phyloP scores from a whole-genome alignment of 2,329 filamentous ascomycete genomes.

The Fusarium udum region DNA sequence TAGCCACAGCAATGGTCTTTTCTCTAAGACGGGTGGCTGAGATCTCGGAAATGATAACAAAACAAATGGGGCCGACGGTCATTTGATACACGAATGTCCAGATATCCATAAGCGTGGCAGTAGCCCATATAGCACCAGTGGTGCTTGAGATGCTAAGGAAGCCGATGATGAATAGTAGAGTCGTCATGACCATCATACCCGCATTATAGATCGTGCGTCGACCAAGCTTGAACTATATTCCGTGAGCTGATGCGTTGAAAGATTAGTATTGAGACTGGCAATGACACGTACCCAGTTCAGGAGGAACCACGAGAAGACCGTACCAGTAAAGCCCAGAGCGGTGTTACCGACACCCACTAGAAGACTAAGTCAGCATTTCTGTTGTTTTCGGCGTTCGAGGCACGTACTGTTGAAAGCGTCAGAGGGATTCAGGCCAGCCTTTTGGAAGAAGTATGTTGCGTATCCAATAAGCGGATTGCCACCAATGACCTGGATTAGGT shows the following conservation, averaged over 20 bases:
- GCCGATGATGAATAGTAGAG: slow-evolving; percentile 52
- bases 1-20: slow-evolving; percentile 54
- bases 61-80: slow-evolving; percentile 54
- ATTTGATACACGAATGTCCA: slow-evolving; percentile 56
- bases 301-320: slow-evolving; percentile 53
- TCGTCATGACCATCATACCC: slow-evolving; percentile 53
- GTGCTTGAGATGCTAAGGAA: slow-evolving; percentile 42
- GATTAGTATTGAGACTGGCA: fast-evolving
- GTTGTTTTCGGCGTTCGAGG: neutral
- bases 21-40: slow-evolving; percentile 53
- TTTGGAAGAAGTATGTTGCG: slow-evolving; percentile 60
- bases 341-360: slow-evolving; percentile 52
- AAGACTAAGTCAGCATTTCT: neutral
- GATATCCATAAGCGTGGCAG: slow-evolving; percentile 52
- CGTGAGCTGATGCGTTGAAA: neutral
- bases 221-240: slow-evolving; percentile 41
- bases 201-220: slow-evolving; percentile 53
- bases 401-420: slow-evolving; percentile 45
- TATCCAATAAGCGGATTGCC: slow-evolving; percentile 52
- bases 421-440: slow-evolving; percentile 52
- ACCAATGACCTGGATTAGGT: slow-evolving; percentile 51
- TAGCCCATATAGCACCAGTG: slow-evolving; percentile 44
- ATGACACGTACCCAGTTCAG: neutral
- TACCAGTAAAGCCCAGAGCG: slow-evolving; percentile 54
- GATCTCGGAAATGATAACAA: slow-evolving; percentile 54